Evolutionary conservation across 2,329 filamentous ascomycete species (phyloP), one percentile per base, ranked within the genome.

Genomic region (Sporothrix brunneoviolacea): DNA sequence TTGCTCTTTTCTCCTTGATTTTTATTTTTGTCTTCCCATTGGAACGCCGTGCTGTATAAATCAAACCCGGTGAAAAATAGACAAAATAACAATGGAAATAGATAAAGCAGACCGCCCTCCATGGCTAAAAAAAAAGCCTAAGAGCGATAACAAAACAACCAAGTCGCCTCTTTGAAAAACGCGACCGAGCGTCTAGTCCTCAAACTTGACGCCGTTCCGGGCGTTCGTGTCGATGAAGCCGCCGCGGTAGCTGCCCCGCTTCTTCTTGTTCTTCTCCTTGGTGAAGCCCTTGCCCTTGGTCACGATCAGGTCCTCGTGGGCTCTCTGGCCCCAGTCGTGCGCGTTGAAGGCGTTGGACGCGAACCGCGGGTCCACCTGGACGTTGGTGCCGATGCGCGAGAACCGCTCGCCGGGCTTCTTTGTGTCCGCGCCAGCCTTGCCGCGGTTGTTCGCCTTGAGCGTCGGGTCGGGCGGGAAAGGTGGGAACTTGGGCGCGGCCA

Each of bases 251-350:
- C 85, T 88, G 45, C 93, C 93, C 60, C 83, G 78, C 77, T 90
- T 91, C 79, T 90, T 93, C 77, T 98, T 98, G 72, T 98, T 98
- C 83, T 98, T 98, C 75, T 97, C 93, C 76, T 98, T 98, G 54
- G 91, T 97, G 71, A 98, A 98, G 4, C 89, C 90, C 73, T 96
- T 97, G 62, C 93, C 93, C 66, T 86, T 88, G 28, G 91, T 97
- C 35, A 95, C 80, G 43, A 90, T 88, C 56, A 98, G 72, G 64
- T 96, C 91, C 59, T 89, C 80, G 64, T 91, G 88, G 8, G 94
- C 94, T 59, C 83, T 83, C 60, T 93, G 85, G 21, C 91, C 91
- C 70, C 97, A 98, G 56, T 86, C 84, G 65, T 96, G 84, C 65
- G 96, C 76, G 50, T 59, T 53, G 65, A 91, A 97, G 13, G 79